Percentiles rank a stretch among this genome's conserved stretches.
Conservation (phyloP, 805 yeast genomes). For the Wickerhamiella sorbophila region DNA sequence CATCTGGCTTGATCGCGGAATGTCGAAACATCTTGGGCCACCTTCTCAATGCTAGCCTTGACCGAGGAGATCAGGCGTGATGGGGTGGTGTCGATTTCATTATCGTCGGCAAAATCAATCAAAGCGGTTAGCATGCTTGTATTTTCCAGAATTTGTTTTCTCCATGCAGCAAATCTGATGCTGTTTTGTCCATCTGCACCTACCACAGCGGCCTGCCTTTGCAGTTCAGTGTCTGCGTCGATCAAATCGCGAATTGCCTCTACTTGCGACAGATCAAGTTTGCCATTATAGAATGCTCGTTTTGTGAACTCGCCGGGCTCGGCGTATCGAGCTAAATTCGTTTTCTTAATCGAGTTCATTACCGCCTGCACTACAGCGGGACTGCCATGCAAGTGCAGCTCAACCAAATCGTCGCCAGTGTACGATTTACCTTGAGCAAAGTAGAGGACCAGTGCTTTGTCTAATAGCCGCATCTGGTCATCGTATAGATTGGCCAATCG, state of each 20-base stretch:
- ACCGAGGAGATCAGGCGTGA: conserved; percentile 25
- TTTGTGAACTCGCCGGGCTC: conserved; percentile 86
- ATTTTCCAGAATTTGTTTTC: conserved; percentile 45
- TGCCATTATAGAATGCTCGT: conserved; percentile 73
- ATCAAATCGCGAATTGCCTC: conserved; percentile 84
- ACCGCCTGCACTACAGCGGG: conserved; percentile 66
- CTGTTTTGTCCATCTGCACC: conserved; percentile 61
- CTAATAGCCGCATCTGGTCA: conserved; percentile 33
- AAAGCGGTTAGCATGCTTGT: conserved; percentile 73
- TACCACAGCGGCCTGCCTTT: conserved; percentile 57
- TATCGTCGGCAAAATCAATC: conserved; percentile 92
- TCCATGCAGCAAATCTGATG: conserved; percentile 46
- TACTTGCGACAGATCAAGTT: conserved; percentile 73
- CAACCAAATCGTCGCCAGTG: conserved; percentile 86
- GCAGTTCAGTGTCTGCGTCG: conserved; percentile 87
- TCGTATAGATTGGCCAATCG: conserved; percentile 42
- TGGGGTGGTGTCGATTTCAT: background rate
- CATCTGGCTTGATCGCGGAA: conserved; percentile 4
- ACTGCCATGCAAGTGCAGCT: conserved; percentile 91
- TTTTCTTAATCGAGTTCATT: conserved; percentile 37
- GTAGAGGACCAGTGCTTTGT: conserved; percentile 58
- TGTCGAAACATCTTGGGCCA: background rate
- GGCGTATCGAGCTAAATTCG: conserved; percentile 53
- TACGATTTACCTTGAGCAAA: conserved; percentile 66
- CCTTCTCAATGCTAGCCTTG: conserved; percentile 27